Evolutionary conservation across 495 filamentous ascomycete species (phyloP), one percentile per base, ranked within the genome.

Genomic region (Penicillium diatomitis): DNA sequence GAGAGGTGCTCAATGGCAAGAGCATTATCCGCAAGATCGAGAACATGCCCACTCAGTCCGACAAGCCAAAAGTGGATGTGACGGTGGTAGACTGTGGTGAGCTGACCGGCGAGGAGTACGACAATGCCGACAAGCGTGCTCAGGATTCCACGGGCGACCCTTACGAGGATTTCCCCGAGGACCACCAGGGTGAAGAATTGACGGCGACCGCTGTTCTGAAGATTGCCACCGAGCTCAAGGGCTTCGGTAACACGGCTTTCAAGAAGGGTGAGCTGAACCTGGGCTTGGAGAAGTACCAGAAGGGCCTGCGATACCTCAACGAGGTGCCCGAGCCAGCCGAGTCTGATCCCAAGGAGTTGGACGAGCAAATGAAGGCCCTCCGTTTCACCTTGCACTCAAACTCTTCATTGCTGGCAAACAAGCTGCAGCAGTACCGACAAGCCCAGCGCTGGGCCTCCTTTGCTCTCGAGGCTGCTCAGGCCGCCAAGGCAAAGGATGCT

Each of bases 151-250:
- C 86, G 11, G 92, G 94, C 44, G 92, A 99, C 67, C 75, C 82
- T 8, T 96, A 94, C 70, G 94, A 97, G 67, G 94, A 97, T 65
- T 99, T 87, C 72, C 91, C 92, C 28, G 90, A 94, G 62, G 92
- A 99, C 70, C 78, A 84, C 55, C 77, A 82, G 32, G 85, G 82
- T 3, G 58, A 74, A 34, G 74, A 85, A 52, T 79, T 91, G 40
- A 75, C 85, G 47, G 69, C 68, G 5, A 65, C 64, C 7, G 55
- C 67, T 20, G 64, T 58, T 49, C 72, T 65, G 58, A 79, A 84
- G 64, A 88, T 99, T 54, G 88, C 88, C 3, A 70, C 76, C n/a
- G 86, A 87, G 54, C 79, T 95, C 56, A 98, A 98, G 72, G 87
- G 85, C 12, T 91, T 85, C 56, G 91, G 91, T 45, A 96, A 95